phyloP scores from a whole-genome alignment of 257 asterid species.

The Salvia miltiorrhiza region DNA sequence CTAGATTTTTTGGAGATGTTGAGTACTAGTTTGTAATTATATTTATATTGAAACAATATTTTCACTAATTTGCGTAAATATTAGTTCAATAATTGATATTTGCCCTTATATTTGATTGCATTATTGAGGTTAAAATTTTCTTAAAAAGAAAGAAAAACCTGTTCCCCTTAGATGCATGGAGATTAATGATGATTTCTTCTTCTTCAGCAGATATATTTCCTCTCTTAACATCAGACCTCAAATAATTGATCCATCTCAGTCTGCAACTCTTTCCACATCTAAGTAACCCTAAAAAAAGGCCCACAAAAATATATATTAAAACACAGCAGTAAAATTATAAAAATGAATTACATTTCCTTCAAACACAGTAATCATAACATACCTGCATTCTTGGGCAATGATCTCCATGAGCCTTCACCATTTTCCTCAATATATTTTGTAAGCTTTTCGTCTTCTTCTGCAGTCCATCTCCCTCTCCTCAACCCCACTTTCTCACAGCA shows the following conservation, averaged over 20 bases:
- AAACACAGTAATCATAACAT: neutral
- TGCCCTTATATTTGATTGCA: too few relatives aligned
- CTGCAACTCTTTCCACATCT: conserved; percentile 95
- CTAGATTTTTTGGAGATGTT: too few relatives aligned
- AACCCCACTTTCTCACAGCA: conserved; percentile 89
- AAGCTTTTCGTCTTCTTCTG: conserved; percentile 73
- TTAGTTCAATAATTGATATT: too few relatives aligned
- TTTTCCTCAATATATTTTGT: conserved; percentile 50
- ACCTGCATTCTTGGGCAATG: conserved; percentile 93
- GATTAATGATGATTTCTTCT: conserved; percentile 59
- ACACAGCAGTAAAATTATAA: neutral
- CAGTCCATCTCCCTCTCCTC: conserved; percentile 82
- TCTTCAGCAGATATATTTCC: conserved; percentile 68
- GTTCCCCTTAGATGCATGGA: conserved; percentile 74
- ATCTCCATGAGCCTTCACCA: conserved; percentile 94
- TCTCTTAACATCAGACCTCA: conserved; percentile 79
- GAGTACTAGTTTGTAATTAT: too few relatives aligned
- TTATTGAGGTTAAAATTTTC: too few relatives aligned
- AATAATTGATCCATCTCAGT: conserved; percentile 81
- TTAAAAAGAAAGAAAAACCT: conserved; percentile 35
- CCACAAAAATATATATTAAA: too few relatives aligned
- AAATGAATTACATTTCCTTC: neutral
- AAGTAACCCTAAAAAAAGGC: conserved; percentile 40
- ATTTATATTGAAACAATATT: too few relatives aligned
- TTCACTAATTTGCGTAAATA: too few relatives aligned